Base-by-base conservation (phyloP, 2,329 filamentous ascomycete species). In the Ascomycota sp. region DNA sequence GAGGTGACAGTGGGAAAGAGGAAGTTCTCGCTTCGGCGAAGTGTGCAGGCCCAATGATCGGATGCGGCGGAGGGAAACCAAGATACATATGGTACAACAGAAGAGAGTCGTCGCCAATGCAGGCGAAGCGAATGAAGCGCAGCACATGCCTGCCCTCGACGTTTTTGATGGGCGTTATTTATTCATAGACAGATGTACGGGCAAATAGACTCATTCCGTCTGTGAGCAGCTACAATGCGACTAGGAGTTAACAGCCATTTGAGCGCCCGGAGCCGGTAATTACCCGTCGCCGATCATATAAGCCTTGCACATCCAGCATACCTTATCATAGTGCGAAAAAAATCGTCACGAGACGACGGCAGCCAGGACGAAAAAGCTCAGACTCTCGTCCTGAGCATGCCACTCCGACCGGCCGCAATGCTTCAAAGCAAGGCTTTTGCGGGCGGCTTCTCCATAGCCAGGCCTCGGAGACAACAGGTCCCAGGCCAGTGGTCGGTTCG, bases 341-440 rank as follows among this genome's bases (percentile, higher is more conserved):
- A 34, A 34, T 27, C 9, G 29, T 34, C 9, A 9, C 13, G 13
- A 29, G 32, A 21, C 16, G 16, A 21, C 16, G 16, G 16, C 16
- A 21, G 16, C 16, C 16, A 21, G 16, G 16, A 21, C 45, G 46
- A 54, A 55, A 53, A 49, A 39, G 43, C 36, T 40, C 42, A 32
- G 26, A 32, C 36, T 13, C 44, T 36, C 41, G 35, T 38, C 39
- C 32, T 27, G 35, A 16, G 28, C 35, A 26, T 25, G 27, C 30
- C 26, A 21, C 5, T 21, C 29, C 16, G 40, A 33, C 33, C 38
- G 44, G 46, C 41, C 49, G 52, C 42, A 37, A 61, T 61, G 58
- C 52, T 61, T 46, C 55, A 57, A 37, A 59, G 57, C 40, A 55
- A 57, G 56, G 57, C 55, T 45, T 49, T 58, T 43, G 48, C 52